Conservation (phyloP, 371 early-diverging fungal genomes). For the Entomophthora muscae region DNA sequence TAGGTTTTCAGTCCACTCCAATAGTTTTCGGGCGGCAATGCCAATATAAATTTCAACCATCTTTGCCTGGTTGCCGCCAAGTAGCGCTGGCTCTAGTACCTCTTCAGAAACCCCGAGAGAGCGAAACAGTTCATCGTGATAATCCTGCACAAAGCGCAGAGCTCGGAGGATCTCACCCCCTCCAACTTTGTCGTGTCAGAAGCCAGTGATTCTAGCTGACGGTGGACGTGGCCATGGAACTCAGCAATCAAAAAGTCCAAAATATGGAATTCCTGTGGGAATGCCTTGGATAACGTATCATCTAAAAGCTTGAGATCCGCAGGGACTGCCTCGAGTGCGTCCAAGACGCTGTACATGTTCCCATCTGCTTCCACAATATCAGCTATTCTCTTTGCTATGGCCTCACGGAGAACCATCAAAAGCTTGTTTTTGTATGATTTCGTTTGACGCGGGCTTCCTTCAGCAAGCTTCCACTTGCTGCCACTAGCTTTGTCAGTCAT, state of each 20-base stretch:
- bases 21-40: slow-evolving; percentile 61
- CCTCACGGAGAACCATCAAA: slow-evolving; percentile 51
- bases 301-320: slow-evolving; percentile 73
- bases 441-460: slow-evolving; percentile 36
- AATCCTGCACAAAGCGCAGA: slow-evolving; percentile 78
- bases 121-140: slow-evolving; percentile 69
- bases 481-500: slow-evolving; percentile 21
- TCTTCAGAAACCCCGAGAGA: slow-evolving; percentile 78
- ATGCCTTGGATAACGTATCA: slow-evolving; percentile 69
- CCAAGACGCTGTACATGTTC: slow-evolving; percentile 34
- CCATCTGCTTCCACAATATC: slow-evolving; percentile 25
- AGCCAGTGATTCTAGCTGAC: slow-evolving; percentile 46
- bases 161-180: slow-evolving; percentile 62
- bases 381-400: slow-evolving; percentile 38
- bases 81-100: slow-evolving; percentile 67
- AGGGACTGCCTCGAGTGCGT: slow-evolving; percentile 58
- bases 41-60: slow-evolving; percentile 73
- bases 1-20: slow-evolving; percentile 81
- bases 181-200: slow-evolving; percentile 32
- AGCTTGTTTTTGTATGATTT: slow-evolving; percentile 61
- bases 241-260: slow-evolving; percentile 81
- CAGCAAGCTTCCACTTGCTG: slow-evolving; percentile 30
- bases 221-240: slow-evolving; percentile 81
- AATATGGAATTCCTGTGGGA: slow-evolving; percentile 80
- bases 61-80: slow-evolving; percentile 83